Conservation (phyloP, 805 yeast species). For the Suhomyces sp. region DNA sequence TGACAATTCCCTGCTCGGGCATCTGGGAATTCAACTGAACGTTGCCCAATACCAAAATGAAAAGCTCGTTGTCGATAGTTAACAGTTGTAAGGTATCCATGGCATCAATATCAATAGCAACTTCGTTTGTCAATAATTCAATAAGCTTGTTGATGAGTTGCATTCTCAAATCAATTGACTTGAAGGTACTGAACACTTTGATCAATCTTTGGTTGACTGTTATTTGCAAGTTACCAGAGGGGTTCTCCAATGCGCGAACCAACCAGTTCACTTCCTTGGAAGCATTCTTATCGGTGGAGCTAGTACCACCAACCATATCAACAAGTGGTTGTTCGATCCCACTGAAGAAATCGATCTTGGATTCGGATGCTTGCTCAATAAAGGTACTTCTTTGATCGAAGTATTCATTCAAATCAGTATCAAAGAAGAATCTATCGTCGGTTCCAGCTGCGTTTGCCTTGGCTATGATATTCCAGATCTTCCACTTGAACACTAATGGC, state of each 20-base stretch:
- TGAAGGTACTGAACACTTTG: conserved; percentile 55
- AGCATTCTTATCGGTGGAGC: conserved; percentile 50
- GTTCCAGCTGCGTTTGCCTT: conserved; percentile 21
- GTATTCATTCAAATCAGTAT: conserved; percentile 27
- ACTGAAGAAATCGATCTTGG: conserved; percentile 46
- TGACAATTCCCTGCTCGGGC: conserved; percentile 54
- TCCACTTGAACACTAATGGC: conserved; percentile 49
- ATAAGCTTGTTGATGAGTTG: conserved; percentile 48
- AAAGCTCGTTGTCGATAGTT: conserved; percentile 51
- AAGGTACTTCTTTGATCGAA: conserved; percentile 42
- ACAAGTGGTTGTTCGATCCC: conserved; percentile 58
- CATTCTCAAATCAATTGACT: conserved; percentile 51
- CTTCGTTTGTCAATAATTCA: conserved; percentile 53
- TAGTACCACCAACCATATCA: conserved; percentile 49
- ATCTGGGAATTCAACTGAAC: conserved; percentile 52
- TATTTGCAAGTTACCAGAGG: conserved; percentile 38
- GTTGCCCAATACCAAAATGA: conserved; percentile 56
- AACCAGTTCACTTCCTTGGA: conserved; percentile 58
- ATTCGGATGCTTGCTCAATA: conserved; percentile 40
- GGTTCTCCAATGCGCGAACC: conserved; percentile 44
- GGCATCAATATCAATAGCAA: conserved; percentile 31
- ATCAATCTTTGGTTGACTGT: conserved; percentile 50
- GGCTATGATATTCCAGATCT: conserved; percentile 33
- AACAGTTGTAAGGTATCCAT: conserved; percentile 52
- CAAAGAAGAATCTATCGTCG: conserved; percentile 33